A percentile compares a stretch with the other conserved stretches of the same genome.
These are phyloP conservation scores for Globisporangium takayamanum DNA, from an alignment of 352 stramenopile genomes.

Conservation along the genomic window DNA sequence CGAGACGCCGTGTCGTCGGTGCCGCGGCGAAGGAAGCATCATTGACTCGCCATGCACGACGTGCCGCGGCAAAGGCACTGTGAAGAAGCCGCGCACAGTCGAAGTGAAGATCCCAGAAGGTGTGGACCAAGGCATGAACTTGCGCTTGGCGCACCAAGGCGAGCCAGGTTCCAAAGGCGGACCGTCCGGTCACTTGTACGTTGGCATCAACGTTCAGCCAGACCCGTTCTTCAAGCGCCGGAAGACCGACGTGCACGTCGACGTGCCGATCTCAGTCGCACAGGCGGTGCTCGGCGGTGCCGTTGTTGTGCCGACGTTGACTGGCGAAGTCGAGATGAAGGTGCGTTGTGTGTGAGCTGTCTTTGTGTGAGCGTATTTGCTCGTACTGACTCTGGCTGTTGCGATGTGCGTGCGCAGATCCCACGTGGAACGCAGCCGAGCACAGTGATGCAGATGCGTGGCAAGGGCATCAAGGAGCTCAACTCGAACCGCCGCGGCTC, in stretches of 20 bases:
- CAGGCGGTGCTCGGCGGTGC: constrained; percentile 91
- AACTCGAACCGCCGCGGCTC: constrained; percentile 91
- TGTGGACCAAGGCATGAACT: constrained; percentile 95
- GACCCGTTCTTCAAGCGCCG: constrained; percentile 96
- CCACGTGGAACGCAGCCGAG: constrained; percentile 93
- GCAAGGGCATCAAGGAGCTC: constrained; percentile 95
- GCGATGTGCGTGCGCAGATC: constrained; percentile 29
- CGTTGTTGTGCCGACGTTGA: constrained; percentile 95
- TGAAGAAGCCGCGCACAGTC: constrained; percentile 90
- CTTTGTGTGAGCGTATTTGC: background rate
- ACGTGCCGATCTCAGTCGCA: constrained; percentile 91
- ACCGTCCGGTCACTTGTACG: constrained; percentile 90
- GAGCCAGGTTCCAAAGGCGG: constrained; percentile 82
- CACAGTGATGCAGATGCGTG: constrained; percentile 94
- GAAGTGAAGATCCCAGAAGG: constrained; percentile 93
- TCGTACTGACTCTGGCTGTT: background rate
- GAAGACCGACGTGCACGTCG: constrained; percentile 92
- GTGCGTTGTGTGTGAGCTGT: constrained; percentile 26
- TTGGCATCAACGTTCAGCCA: constrained; percentile 90
- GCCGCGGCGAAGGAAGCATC: constrained; percentile 69
- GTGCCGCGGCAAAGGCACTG: constrained; percentile 70
- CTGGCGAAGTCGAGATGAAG: constrained; percentile 96
- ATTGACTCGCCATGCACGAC: constrained; percentile 80
- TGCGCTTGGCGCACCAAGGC: constrained; percentile 91
- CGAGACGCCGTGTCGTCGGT: constrained; percentile 80